Evolutionary conservation across 1,284 basidiomycete species (phyloP), one percentile per base, ranked within the genome.

Genomic region (Cryptococcus sp.): DNA sequence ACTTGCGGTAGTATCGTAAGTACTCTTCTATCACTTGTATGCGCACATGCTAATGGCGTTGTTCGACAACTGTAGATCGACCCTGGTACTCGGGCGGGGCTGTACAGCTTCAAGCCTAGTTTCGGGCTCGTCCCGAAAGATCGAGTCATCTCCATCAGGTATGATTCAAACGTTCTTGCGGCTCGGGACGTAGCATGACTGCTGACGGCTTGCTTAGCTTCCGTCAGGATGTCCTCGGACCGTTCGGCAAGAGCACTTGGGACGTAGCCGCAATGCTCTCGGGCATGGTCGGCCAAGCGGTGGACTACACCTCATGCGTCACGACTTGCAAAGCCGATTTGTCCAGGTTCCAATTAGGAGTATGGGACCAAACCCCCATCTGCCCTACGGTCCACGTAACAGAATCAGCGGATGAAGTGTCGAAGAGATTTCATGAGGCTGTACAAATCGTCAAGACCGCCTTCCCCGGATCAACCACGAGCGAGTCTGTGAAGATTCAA

Each of bases 61-160:
- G 2, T 35, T 13, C 5, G 30, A 35, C 8, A 8, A 8, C 8
- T 13, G 25, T 35, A 64, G 62, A 43, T 45, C 13, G 4, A 16
- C 15, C 72, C 72, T 5, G 57, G 68, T 13, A 52, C 30, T 15
- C 27, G 58, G n/a, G 61, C 65, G 16, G 66, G 61, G 6, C 27
- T 71, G 3, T 68, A 61, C 35, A 67, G 62, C 2, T 47, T 71
- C 35, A 62, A 62, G 48, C 68, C 70, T 2, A 63, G 60, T 17
- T 40, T 61, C 3, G 70, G 68, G 0, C 54, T 70, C 0, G 60
- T 70, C 3, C 51, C 58, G 8, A 45, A 25, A 7, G 42, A 47
- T 8, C 70, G 70, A 5, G 56, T 69, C 22, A 57, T 70, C 2
- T 66, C 67, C 10, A 63, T 66, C 52, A 66, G 54, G 64, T 59